Percentiles rank a stretch among this genome's conserved stretches.
These are phyloP conservation scores for Tolypocladium nubicola DNA, from an alignment of 2,329 filamentous ascomycete species.

Conservation along the genomic window DNA sequence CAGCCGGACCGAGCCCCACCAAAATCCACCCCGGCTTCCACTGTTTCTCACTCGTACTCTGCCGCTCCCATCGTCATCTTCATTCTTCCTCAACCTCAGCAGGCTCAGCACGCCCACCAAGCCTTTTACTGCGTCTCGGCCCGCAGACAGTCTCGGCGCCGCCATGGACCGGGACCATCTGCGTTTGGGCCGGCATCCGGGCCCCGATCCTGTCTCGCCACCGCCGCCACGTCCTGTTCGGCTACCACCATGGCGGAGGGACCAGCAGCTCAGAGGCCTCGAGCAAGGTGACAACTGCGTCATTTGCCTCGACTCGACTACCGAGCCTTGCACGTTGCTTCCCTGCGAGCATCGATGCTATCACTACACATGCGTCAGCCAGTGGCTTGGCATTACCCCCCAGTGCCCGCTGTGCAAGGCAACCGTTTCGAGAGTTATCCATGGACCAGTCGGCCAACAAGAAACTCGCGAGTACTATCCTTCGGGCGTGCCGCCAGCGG, in stretches of 20 bases:
- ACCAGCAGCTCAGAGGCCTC: neutral
- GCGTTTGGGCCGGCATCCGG: neutral
- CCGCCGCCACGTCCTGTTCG: neutral
- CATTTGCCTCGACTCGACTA: slow-evolving; percentile 73
- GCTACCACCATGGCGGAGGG: neutral
- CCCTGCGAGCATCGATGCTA: slow-evolving; percentile 76
- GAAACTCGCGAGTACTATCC: slow-evolving; percentile 43
- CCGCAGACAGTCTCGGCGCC: neutral
- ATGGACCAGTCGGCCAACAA: slow-evolving; percentile 43
- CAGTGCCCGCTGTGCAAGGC: slow-evolving; percentile 72
- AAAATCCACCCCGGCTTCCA: too few relatives aligned
- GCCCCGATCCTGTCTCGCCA: neutral
- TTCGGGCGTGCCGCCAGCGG: slow-evolving; percentile 12
- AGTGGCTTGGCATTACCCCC: slow-evolving; percentile 65
- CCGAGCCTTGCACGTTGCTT: slow-evolving; percentile 58
- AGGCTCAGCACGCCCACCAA: neutral
- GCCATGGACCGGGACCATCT: neutral
- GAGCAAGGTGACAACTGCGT: slow-evolving; percentile 40
- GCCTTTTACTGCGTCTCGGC: neutral
- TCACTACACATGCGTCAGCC: slow-evolving; percentile 75
- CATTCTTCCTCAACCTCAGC: neutral
- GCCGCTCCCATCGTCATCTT: neutral
- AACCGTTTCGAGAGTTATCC: slow-evolving; percentile 47
- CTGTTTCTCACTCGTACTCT: too few relatives aligned
- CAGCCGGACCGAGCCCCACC: too few relatives aligned